Evolutionary conservation across 2,329 filamentous ascomycete species (phyloP), one percentile per base, ranked within the genome.

Genomic region (Ascomycota sp.): DNA sequence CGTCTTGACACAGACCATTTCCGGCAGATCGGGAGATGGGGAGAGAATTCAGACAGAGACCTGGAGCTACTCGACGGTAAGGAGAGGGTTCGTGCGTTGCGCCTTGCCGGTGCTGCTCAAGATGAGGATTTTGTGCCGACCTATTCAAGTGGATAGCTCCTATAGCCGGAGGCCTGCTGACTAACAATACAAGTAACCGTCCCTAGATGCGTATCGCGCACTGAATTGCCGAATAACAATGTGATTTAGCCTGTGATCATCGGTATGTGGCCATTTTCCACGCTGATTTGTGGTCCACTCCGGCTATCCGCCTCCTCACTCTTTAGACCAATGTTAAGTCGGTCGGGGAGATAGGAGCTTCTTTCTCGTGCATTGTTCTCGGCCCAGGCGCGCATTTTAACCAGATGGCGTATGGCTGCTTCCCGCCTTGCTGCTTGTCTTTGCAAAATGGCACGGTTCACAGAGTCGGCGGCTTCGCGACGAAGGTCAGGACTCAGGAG

Each of bases 391-490:
- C 86, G 69, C 46, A 92, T 65, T 43, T 75, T 75, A 25, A 93
- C 73, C 3, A 98, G 61, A 38, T 78, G 70, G 32, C 78, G 68
- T 38, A 98, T 80, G 19, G 80, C 77, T 9, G 85, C 77, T 49
- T 93, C 81, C 36, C 75, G 69, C 36, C 73, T 65, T 40, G 72
- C 62, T 15, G 75, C 75, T 46, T 85, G 75, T 30, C 66, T 72
- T 32, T 68, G 61, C 19, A 95, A 57, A 31, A 98, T 82, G 8
- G 83, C 81, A 51, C 83, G 75, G 47, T 98, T 98, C 31, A 98
- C 89, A 40, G 68, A 67, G 36, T 75, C 74, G 4, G 89, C 89
- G n/a, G 94, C 83, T 26, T 75, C 69, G 40, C 75, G 71, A 36
- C 89, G 73, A 27, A 95, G 63, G 28, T 72, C 66, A 3, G 85